Evolutionary conservation across 2,329 filamentous ascomycete species (phyloP).

Genomic region (Rutstroemia sydowiana): DNA sequence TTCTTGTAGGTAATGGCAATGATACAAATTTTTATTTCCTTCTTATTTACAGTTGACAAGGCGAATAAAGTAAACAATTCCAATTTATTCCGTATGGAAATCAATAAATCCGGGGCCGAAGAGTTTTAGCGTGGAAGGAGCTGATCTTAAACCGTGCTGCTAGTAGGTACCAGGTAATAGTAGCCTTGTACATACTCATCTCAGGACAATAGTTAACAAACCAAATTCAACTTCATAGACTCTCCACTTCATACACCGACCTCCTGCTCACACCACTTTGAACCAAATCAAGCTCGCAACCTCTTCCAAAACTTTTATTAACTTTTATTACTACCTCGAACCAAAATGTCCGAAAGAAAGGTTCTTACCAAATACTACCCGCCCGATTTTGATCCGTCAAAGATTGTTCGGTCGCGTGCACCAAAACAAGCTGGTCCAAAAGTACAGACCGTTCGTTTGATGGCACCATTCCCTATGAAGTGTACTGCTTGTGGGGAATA

Average conservation of each 20-base stretch:
- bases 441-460: constrained; percentile 79
- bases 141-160: no score
- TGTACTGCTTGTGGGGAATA: constrained; percentile 66
- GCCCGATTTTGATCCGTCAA: constrained; percentile 81
- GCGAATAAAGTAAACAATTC: neutral
- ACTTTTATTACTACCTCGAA: neutral
- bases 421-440: constrained; percentile 70
- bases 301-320: no score
- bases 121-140: no score
- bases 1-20: no score
- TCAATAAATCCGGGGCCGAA: no score
- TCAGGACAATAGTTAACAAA: no score
- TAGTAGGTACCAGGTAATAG: no score
- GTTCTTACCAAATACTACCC: constrained; percentile 61
- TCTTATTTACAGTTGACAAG: neutral
- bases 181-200: no score
- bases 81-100: neutral
- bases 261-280: no score
- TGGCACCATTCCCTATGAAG: constrained; percentile 81
- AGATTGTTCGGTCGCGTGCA: constrained; percentile 62
- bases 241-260: no score
- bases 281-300: no score
- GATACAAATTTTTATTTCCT: neutral
- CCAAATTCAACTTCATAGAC: no score
- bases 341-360: constrained; percentile 75